Percentiles rank a stretch among this genome's conserved stretches.
Conservation (phyloP, 2,329 filamentous ascomycete genomes). For the Botrytis squamosa region DNA sequence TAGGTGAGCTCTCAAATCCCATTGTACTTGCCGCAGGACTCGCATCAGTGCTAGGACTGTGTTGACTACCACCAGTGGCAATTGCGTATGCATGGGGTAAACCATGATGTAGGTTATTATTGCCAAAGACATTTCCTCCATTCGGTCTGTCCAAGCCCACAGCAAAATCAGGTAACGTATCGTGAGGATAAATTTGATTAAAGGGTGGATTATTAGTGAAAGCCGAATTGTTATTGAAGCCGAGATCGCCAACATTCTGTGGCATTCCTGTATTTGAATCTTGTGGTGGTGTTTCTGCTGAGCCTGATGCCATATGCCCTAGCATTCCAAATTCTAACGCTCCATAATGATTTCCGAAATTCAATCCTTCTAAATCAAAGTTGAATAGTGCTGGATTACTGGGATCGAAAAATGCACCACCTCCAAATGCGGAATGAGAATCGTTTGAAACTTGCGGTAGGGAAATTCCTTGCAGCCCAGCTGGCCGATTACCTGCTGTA, state of each 20-base stretch:
- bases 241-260: constrained; percentile 45
- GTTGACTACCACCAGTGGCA: constrained; percentile 58
- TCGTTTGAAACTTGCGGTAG: constrained; percentile 48
- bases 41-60: constrained; percentile 63
- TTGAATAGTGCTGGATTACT: constrained; percentile 93
- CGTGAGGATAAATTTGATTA: constrained; percentile 48
- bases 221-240: constrained; percentile 34
- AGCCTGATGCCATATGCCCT: constrained; percentile 90
- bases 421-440: constrained; percentile 47
- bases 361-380: constrained; percentile 89
- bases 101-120: constrained; percentile 56
- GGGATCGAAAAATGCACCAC: constrained; percentile 71
- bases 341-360: constrained; percentile 95
- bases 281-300: constrained; percentile 73
- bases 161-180: constrained; percentile 52
- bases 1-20: constrained; percentile 57
- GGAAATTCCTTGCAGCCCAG: constrained; percentile 44
- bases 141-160: constrained; percentile 48
- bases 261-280: constrained; percentile 52
- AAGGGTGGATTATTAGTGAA: constrained; percentile 44
- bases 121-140: constrained; percentile 43
- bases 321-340: constrained; percentile 95
- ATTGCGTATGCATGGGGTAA: constrained; percentile 66
- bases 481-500: constrained; percentile 50
- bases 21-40: constrained; percentile 57